phyloP scores from a whole-genome alignment of 176 grass and related monocot genomes.

The Lolium multiflorum region DNA sequence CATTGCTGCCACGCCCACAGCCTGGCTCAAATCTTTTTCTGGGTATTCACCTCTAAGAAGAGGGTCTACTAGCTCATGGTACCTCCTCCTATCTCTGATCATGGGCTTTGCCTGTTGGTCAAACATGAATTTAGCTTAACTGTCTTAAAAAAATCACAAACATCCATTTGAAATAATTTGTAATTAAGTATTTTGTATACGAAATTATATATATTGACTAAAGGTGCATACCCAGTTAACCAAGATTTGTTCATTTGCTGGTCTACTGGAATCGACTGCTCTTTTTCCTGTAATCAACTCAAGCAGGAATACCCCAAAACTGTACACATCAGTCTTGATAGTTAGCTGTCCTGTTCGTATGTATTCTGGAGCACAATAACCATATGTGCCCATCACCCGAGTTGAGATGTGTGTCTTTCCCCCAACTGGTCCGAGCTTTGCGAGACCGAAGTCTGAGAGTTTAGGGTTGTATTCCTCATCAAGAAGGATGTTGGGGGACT shows the following conservation, averaged over 20 bases:
- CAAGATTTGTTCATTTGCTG: conserved; percentile 67
- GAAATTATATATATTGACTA: neutral
- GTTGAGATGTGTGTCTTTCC: conserved; percentile 60
- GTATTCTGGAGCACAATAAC: conserved; percentile 93
- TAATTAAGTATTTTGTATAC: neutral
- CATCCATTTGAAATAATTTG: conserved; percentile 12
- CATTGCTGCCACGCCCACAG: conserved; percentile 76
- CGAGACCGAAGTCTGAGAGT: conserved; percentile 89
- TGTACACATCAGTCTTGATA: conserved; percentile 85
- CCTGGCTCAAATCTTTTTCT: conserved; percentile 68
- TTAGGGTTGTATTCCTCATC: conserved; percentile 75
- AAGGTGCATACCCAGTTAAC: conserved; percentile 72
- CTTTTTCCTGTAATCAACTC: conserved; percentile 84
- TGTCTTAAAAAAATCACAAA: conserved; percentile 33
- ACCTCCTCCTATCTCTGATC: conserved; percentile 70
- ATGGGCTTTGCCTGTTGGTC: conserved; percentile 68
- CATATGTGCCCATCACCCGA: conserved; percentile 86
- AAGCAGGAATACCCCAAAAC: conserved; percentile 85
- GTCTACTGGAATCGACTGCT: conserved; percentile 68
- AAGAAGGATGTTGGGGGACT: conserved; percentile 87
- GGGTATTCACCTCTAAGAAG: conserved; percentile 73
- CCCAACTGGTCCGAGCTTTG: conserved; percentile 63
- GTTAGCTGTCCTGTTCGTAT: conserved; percentile 66
- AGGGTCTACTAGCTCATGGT: conserved; percentile 71
- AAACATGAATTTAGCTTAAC: conserved; percentile 40